Evolutionary conservation across 1,139 yeast species (phyloP), one percentile per base, ranked within the genome.

Genomic region (Geotrichum histeridarum): DNA sequence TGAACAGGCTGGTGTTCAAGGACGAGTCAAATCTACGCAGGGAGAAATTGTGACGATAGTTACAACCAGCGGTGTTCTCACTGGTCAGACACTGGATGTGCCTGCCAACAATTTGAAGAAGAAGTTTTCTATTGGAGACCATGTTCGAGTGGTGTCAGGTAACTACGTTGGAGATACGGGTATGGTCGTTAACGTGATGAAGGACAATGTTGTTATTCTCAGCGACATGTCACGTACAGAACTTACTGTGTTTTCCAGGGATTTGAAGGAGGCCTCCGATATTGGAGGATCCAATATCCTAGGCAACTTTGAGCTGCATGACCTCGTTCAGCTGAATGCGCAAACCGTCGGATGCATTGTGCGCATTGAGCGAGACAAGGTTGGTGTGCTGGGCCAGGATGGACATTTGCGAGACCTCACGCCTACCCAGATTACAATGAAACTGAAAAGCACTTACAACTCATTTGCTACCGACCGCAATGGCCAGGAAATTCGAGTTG

Each of bases 91-190:
- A 55, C 72, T 84, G 55, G 87, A 83, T 63, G 86, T 91, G 48
- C 97, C 98, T 30, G 80, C 85, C 3, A 78, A 79, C 51, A 86
- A 89, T 61, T 76, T 93, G 65, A 81, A 98, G 66, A 93, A 93
- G 69, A 82, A 87, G 51, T 93, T 93, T 70, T 73, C 80, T 53
- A 83, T 90, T 53, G 99, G 99, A 77, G 99, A 93, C 70, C 98
- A 93, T 68, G 96, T 94, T 14, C 83, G 96, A 57, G 95, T 93
- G 33, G 81, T 88, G 48, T 88, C 85, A 67, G 99, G 99, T 66
- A 89, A 86, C 66, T 95, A 89, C 69, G 77, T 83, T 54, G 97
- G 91, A 64, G 97, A 91, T 66, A 88, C 96, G 30, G 99, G 99
- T 72, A 80, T 93, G 73, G 96, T 93, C 51, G 91, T 94, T 48